Evolutionary conservation across 2,329 filamentous ascomycete species (phyloP).

Genomic region (Xylaria digitata): DNA sequence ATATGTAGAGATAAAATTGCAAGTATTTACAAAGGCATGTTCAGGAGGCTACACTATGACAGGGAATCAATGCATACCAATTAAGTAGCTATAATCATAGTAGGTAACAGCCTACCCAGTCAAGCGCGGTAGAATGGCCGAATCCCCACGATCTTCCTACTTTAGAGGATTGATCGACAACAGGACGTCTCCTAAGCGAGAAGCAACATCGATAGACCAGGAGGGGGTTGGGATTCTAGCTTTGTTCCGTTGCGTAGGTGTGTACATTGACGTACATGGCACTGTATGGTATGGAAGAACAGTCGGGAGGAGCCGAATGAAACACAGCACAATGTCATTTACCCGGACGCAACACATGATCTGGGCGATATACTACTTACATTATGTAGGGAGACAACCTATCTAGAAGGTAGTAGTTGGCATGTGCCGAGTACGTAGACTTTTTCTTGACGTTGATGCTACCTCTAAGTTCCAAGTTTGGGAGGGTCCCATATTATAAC

Average conservation of each 20-base stretch:
- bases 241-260: too few species aligned
- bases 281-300: neutral
- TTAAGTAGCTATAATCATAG: neutral
- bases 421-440: neutral
- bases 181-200: neutral
- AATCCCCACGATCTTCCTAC: slow-evolving; percentile 32
- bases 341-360: slow-evolving; percentile 21
- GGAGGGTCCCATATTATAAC: neutral
- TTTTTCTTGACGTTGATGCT: too few species aligned
- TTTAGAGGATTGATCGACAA: slow-evolving; percentile 34
- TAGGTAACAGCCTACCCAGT: too few species aligned
- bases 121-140: neutral
- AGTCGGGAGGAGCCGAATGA: slow-evolving; percentile 23
- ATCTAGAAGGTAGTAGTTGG: neutral
- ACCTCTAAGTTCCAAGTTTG: too few species aligned
- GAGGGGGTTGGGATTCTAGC: neutral
- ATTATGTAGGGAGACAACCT: neutral
- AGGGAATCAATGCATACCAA: neutral
- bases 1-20: neutral
- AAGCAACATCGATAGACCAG: neutral
- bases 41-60: too few species aligned
- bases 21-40: neutral
- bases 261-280: neutral
- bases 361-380: neutral
- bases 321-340: slow-evolving; percentile 23